Conservation (phyloP, 345 rosid species). For the Euphorbia tirucalli region DNA sequence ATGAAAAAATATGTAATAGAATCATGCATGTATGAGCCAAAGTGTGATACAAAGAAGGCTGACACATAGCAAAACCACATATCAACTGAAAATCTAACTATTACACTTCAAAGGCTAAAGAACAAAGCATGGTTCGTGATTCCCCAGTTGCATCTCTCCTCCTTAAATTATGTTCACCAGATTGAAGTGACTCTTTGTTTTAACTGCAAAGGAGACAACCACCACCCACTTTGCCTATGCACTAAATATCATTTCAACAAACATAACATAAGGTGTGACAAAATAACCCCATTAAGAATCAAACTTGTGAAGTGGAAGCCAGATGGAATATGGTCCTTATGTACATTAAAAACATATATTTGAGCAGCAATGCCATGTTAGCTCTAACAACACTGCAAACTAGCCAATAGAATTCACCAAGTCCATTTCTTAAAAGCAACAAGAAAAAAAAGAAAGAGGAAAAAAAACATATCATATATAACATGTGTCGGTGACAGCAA, state of each 20-base stretch:
- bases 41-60: not conserved
- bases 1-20: not conserved
- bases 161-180: not conserved
- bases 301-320: not conserved
- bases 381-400: not conserved
- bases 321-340: not conserved
- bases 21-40: conserved; percentile 4
- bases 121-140: not conserved
- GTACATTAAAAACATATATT: not conserved
- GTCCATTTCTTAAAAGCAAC: not conserved
- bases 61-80: not conserved
- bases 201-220: not conserved
- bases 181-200: not conserved
- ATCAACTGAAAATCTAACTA: not conserved
- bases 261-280: not conserved
- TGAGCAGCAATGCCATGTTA: not conserved
- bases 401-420: not conserved
- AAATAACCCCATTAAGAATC: not conserved
- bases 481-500: not conserved
- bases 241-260: not conserved
- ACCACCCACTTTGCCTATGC: not conserved
- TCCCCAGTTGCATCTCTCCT: not conserved
- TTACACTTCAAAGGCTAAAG: not conserved
- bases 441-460: no score
- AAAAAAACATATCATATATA: not conserved